These are phyloP conservation scores for Blyttiomyces sp. DNA, from an alignment of 371 early-diverging fungal genomes.

Conservation along the genomic window DNA sequence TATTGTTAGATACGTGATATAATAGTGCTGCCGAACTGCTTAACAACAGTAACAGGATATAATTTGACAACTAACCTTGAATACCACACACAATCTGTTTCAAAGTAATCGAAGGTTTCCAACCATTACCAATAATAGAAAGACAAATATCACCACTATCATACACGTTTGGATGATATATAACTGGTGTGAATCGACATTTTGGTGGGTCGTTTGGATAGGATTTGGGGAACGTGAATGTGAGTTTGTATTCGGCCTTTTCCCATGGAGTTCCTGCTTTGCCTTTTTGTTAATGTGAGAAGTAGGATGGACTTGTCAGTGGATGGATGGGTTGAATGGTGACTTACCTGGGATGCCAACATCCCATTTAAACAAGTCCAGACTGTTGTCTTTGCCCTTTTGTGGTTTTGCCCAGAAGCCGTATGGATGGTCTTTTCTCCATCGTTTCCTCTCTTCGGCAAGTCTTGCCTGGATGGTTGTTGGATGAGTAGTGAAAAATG, in stretches of 20 bases:
- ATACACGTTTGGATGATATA: slow-evolving; percentile 99
- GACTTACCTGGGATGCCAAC: slow-evolving; percentile 93
- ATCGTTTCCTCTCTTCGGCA: slow-evolving; percentile 93
- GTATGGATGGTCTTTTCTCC: slow-evolving; percentile 94
- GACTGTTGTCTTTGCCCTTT: slow-evolving; percentile 73
- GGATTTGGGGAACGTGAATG: slow-evolving; percentile 87
- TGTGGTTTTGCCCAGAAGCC: slow-evolving; percentile 67
- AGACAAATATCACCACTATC: slow-evolving; percentile 98
- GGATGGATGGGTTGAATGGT: neutral
- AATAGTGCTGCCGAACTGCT: no score
- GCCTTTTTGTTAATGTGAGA: slow-evolving; percentile 40
- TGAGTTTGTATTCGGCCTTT: slow-evolving; percentile 89
- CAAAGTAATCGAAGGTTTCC: slow-evolving; percentile 98
- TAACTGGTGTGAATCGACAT: slow-evolving; percentile 72
- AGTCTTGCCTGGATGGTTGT: no score
- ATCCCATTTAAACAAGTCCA: slow-evolving; percentile 88
- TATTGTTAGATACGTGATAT: no score
- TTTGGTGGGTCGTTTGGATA: slow-evolving; percentile 60
- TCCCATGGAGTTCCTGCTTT: slow-evolving; percentile 91
- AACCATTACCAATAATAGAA: slow-evolving; percentile 95
- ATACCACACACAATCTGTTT: slow-evolving; percentile 83
- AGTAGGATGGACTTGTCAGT: neutral
- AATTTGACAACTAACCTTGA: no score
- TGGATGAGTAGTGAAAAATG: no score
- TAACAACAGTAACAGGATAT: no score